A percentile compares a stretch with the other conserved stretches of the same genome.
Evolutionary conservation across 495 filamentous ascomycete species (phyloP).

Genomic region (Parathielavia hyrcaniae): DNA sequence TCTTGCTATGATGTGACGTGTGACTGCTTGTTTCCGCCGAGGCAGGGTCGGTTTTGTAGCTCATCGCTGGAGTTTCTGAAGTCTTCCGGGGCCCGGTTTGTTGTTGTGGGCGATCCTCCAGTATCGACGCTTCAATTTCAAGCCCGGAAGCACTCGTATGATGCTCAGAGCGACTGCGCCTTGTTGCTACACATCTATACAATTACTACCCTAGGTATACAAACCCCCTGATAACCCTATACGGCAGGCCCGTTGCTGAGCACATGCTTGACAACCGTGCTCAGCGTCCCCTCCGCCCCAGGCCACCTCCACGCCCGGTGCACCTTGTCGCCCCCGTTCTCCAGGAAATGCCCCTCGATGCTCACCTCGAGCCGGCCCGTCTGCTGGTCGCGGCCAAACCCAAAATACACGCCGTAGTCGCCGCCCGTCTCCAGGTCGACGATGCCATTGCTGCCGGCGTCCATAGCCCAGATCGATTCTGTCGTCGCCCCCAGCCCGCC

Average conservation of each 20-base stretch:
- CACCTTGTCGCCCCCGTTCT: not conserved
- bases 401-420: constrained; percentile 21
- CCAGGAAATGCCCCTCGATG: constrained; percentile 15
- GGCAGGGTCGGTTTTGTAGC: not conserved
- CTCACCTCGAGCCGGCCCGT: constrained; percentile 12
- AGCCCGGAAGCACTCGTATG: no score
- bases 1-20: not conserved
- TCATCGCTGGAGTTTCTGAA: no score
- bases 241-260: constrained; percentile 8
- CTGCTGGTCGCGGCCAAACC: not conserved
- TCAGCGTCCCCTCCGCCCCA: not conserved
- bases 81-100: not conserved
- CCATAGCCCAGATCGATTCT: constrained; percentile 12
- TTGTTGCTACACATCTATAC: not conserved
- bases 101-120: not conserved
- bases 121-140: no score
- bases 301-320: constrained; percentile 22
- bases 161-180: no score
- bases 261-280: constrained; percentile 13
- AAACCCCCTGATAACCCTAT: not conserved
- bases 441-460: constrained; percentile 14
- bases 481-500: not conserved
- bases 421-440: constrained; percentile 21
- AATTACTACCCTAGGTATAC: not conserved
- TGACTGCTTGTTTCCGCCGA: not conserved